phyloP scores from a whole-genome alignment of 257 asterid genomes.

The Scutellaria baicalensis region DNA sequence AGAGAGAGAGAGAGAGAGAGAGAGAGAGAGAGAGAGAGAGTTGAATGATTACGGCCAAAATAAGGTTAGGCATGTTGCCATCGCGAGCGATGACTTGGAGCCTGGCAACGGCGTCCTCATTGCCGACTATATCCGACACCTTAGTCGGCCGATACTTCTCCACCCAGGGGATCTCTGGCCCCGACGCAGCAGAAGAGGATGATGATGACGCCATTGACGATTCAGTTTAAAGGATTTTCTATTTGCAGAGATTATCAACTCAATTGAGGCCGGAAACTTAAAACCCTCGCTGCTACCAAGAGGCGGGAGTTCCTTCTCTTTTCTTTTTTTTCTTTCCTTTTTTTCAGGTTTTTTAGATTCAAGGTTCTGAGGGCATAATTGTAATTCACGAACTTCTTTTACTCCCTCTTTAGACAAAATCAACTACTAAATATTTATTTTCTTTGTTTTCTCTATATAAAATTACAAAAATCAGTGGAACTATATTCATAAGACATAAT shows the following conservation, averaged over 20 bases:
- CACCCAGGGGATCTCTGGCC: slow-evolving; percentile 92
- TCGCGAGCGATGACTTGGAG: slow-evolving; percentile 90
- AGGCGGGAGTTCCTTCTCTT: slow-evolving; percentile 4
- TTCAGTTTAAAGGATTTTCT: background rate
- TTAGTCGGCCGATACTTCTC: slow-evolving; percentile 82
- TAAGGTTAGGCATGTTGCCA: slow-evolving; percentile 95
- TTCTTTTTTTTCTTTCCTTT: background rate
- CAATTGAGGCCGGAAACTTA: background rate
- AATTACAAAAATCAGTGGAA: no score
- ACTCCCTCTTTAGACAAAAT: no score
- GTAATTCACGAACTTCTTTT: no score
- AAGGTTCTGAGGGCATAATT: no score
- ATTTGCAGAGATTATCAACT: background rate
- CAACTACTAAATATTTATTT: no score
- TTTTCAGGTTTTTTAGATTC: background rate
- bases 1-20: background rate
- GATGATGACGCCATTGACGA: slow-evolving; percentile 59
- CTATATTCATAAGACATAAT: no score
- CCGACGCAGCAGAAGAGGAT: slow-evolving; percentile 40
- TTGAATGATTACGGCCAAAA: slow-evolving; percentile 51
- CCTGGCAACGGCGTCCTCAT: slow-evolving; percentile 83
- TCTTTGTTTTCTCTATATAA: no score
- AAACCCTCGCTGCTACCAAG: background rate
- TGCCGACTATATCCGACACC: slow-evolving; percentile 90
- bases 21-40: background rate